Evolutionary conservation across 192 early-diverging fungal genomes (phyloP), one percentile per base, ranked within the genome.

Genomic region (Linnemannia exigua): DNA sequence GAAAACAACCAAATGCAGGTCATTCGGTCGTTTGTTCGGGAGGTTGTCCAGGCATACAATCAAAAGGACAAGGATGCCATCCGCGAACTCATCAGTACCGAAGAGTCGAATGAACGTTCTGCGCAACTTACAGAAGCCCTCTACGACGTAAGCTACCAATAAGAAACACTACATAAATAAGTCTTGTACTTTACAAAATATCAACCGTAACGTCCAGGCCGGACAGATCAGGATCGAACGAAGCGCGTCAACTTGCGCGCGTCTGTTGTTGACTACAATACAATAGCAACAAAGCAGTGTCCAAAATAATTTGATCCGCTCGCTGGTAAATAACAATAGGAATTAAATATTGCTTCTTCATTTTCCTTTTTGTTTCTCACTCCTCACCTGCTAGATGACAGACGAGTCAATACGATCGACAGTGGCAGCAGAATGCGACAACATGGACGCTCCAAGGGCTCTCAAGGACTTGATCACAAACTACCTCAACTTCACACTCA

Each of bases 341-440:
- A 70, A 38, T 70, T 70, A n/a, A 36, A 38, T 9, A 20, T 44
- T 9, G 9, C 9, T 11, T 31, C n/a, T 3, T 22, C 48, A 3
- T 72, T 72, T 16, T 70, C 33, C 35, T 35, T 47, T 54, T 41
- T 31, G 11, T 19, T 19, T 61, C 48, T n/a, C 37, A 15, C 7
- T 1, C n/a, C n/a, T n/a, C n/a, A n/a, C n/a, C n/a, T n/a, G n/a
- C n/a, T 79, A 85, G 83, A 79, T 85, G 77, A 70, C 72, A 14
- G 70, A 73, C 19, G 78, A 67, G 1, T 66, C 74, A 69, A 80
- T 86, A 72, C 68, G 70, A 72, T 47, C 74, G 2, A 69, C 61
- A 3, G 84, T 80, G 2, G 41, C 72, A 14, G 47, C 38, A 15
- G 70, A 72, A 22, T 67, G 67, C 68, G 36, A 74, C 5, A 36